phyloP scores from a whole-genome alignment of 2,329 filamentous ascomycete species.

The Pyricularia pennisetigena region DNA sequence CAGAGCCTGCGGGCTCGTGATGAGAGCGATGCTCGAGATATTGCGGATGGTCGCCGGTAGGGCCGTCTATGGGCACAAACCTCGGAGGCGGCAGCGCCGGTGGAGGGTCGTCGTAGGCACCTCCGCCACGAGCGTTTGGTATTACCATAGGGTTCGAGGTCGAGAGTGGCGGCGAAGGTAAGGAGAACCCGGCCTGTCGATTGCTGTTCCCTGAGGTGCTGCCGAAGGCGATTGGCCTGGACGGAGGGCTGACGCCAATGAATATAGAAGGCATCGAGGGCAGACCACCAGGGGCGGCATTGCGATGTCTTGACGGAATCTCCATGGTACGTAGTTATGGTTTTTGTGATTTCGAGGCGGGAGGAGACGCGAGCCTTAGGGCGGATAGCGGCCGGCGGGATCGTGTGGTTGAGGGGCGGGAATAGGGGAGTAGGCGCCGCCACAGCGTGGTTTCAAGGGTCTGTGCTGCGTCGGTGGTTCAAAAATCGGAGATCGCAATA shows the following conservation, averaged over 20 bases:
- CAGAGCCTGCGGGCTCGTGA: constrained; percentile 2
- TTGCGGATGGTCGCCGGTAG: constrained; percentile 8
- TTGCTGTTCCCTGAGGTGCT: constrained; percentile 3
- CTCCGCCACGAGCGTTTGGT: constrained; percentile 19
- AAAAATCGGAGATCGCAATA: not conserved
- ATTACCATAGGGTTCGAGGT: constrained; percentile 26
- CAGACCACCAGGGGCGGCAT: constrained; percentile 6
- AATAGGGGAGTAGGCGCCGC: not conserved
- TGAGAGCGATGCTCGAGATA: constrained; percentile 8
- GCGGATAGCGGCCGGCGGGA: not conserved
- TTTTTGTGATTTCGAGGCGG: not conserved
- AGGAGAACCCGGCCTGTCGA: constrained; percentile 8
- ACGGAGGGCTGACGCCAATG: constrained; percentile 10
- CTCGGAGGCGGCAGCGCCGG: constrained; percentile 25
- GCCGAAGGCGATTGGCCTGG: constrained; percentile 5
- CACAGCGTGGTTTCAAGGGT: not conserved
- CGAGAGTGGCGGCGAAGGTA: constrained; percentile 17
- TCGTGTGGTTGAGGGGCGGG: not conserved
- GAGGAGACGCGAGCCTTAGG: not conserved
- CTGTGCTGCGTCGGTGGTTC: not conserved
- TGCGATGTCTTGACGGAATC: constrained; percentile 8
- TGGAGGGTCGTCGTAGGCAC: constrained; percentile 20
- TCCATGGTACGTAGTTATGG: constrained; percentile 8
- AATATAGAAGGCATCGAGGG: constrained; percentile 13
- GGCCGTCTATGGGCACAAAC: constrained; percentile 18